Evolutionary conservation across 2,329 filamentous ascomycete genomes (phyloP).

Genomic region (Penicillium sp.): DNA sequence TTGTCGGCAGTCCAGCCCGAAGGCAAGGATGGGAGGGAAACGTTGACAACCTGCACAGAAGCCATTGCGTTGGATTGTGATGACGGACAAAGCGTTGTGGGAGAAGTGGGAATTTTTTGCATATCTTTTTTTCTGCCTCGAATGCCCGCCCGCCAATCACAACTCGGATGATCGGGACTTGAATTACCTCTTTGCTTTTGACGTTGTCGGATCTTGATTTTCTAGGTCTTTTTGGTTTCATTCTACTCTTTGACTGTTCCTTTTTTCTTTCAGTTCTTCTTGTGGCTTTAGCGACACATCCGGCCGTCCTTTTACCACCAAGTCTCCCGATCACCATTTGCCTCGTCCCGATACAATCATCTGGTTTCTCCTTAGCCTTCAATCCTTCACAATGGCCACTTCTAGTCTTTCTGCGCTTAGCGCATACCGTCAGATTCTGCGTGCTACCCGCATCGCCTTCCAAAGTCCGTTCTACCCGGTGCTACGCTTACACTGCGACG

Average conservation of each 20-base stretch:
- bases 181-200: neutral
- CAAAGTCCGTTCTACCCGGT: slow-evolving; percentile 54
- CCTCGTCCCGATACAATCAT: neutral
- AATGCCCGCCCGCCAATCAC: slow-evolving; percentile 34
- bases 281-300: neutral
- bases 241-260: neutral
- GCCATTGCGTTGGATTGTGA: slow-evolving; percentile 55
- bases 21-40: slow-evolving; percentile 68
- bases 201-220: neutral
- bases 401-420: slow-evolving; percentile 60
- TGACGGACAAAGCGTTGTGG: slow-evolving; percentile 14
- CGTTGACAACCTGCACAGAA: slow-evolving; percentile 47
- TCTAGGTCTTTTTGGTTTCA: neutral
- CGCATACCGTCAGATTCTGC: slow-evolving; percentile 78
- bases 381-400: slow-evolving; percentile 21
- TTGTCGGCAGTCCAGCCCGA: slow-evolving; percentile 79
- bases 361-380: neutral
- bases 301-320: neutral
- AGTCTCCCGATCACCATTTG: neutral
- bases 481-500: neutral
- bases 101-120: slow-evolving; percentile 27
- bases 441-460: slow-evolving; percentile 79
- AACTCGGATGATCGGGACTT: slow-evolving; percentile 22
- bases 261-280: neutral
- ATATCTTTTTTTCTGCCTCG: slow-evolving; percentile 37